Evolutionary conservation across 148 eudicot species (phyloP).

Genomic region (Cornus suecica): DNA sequence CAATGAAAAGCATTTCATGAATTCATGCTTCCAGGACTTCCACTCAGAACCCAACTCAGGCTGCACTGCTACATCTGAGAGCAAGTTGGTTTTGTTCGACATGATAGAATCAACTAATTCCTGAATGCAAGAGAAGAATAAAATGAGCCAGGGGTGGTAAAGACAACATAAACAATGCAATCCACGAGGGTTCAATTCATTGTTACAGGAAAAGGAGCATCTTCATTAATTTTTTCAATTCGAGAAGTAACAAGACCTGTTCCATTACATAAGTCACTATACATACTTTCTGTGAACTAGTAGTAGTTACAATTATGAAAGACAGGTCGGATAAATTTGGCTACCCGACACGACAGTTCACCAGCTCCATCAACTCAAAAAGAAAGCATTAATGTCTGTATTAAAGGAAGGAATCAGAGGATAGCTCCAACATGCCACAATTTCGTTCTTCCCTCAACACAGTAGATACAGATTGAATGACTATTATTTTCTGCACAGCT

Average conservation of each 20-base stretch:
- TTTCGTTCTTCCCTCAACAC: constrained; percentile 5
- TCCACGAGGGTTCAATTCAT: background rate
- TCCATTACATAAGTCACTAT: background rate
- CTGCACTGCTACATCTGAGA: constrained; percentile 41
- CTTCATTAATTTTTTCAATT: constrained; percentile 2
- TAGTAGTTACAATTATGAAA: background rate
- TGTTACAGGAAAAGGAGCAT: background rate
- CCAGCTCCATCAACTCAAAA: background rate
- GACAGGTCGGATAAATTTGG: background rate
- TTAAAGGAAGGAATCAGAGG: background rate
- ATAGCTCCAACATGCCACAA: background rate
- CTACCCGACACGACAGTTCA: background rate
- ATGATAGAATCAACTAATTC: constrained; percentile 69
- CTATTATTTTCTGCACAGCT: background rate
- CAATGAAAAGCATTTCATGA: constrained; percentile 59
- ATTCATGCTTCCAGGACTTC: constrained; percentile 83
- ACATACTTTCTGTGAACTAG: background rate
- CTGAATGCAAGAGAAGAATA: constrained; percentile 32
- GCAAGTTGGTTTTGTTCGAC: constrained; percentile 65
- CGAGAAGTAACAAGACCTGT: background rate
- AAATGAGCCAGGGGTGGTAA: background rate
- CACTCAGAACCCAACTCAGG: constrained; percentile 58
- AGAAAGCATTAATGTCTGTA: background rate
- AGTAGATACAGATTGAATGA: background rate
- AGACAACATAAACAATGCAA: background rate